phyloP scores from a whole-genome alignment of 176 grass and related monocot genomes.

The Pontederia paniculata region DNA sequence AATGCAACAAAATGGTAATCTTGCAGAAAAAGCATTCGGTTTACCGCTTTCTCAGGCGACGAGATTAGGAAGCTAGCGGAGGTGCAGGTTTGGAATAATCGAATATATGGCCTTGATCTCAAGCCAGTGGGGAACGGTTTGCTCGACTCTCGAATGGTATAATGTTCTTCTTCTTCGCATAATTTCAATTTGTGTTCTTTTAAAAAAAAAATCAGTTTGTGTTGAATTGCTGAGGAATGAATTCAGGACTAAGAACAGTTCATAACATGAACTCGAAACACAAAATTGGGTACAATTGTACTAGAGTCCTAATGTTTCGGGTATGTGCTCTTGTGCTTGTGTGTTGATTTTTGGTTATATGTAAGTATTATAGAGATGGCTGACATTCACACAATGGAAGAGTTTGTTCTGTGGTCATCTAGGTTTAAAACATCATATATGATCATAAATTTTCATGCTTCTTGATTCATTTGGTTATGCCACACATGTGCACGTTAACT shows the following conservation, averaged over 20 bases:
- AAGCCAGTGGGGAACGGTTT: conserved; percentile 42
- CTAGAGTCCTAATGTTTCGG: too few species aligned
- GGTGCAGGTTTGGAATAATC: conserved; percentile 62
- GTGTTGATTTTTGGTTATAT: too few species aligned
- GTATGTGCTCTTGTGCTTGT: too few species aligned
- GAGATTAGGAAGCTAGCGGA: conserved; percentile 56
- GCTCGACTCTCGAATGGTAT: conserved; percentile 71
- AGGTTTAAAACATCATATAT: too few species aligned
- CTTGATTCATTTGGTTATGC: too few species aligned
- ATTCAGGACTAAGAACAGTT: not conserved
- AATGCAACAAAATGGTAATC: not conserved
- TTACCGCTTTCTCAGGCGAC: conserved; percentile 53
- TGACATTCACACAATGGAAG: too few species aligned
- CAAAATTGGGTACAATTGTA: too few species aligned
- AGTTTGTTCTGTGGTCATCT: too few species aligned
- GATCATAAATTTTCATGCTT: too few species aligned
- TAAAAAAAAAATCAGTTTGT: conserved; percentile 1
- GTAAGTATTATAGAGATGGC: too few species aligned
- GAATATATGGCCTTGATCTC: conserved; percentile 33
- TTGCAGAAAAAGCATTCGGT: conserved; percentile 76
- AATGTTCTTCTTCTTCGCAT: not conserved
- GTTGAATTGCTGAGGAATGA: not conserved
- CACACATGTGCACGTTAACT: too few species aligned
- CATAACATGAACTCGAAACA: too few species aligned
- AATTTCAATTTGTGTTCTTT: not conserved